Evolutionary conservation across 306 rosid species (phyloP).

Genomic region (Trifolium dubium): DNA sequence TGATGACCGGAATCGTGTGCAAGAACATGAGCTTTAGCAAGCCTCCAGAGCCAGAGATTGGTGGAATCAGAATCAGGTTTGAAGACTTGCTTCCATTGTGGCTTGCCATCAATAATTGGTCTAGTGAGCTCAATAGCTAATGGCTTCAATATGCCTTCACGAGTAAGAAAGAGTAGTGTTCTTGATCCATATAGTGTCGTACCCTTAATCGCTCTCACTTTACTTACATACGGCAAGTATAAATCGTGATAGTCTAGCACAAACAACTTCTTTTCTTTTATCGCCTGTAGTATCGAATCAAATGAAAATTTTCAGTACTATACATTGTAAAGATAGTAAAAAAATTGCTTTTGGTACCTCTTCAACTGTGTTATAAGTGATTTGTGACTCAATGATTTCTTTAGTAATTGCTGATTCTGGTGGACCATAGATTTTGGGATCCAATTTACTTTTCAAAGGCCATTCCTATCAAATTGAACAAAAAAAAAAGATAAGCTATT

Average conservation of each 20-base stretch:
- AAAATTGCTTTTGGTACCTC: slow-evolving; percentile 39
- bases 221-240: slow-evolving; percentile 50
- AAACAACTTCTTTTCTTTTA: slow-evolving; percentile 50
- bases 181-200: slow-evolving; percentile 53
- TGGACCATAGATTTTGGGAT: slow-evolving; percentile 51
- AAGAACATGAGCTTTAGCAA: slow-evolving; percentile 57
- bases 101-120: slow-evolving; percentile 42
- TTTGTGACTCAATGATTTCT: slow-evolving; percentile 48
- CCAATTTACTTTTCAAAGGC: slow-evolving; percentile 52
- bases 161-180: slow-evolving; percentile 48
- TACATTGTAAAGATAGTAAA: background rate
- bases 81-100: slow-evolving; percentile 52
- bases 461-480: slow-evolving; percentile 42
- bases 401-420: slow-evolving; percentile 56
- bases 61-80: slow-evolving; percentile 46
- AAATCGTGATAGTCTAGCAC: slow-evolving; percentile 56
- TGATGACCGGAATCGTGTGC: slow-evolving; percentile 54
- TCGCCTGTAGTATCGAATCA: slow-evolving; percentile 41
- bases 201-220: slow-evolving; percentile 49
- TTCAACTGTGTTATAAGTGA: slow-evolving; percentile 45
- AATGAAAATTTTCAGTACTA: background rate
- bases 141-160: slow-evolving; percentile 54
- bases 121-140: slow-evolving; percentile 55
- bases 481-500: slow-evolving; percentile 3
- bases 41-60: slow-evolving; percentile 54